These are phyloP conservation scores for Pascua guehoae DNA, from an alignment of 1,284 basidiomycete species.

Conservation along the genomic window DNA sequence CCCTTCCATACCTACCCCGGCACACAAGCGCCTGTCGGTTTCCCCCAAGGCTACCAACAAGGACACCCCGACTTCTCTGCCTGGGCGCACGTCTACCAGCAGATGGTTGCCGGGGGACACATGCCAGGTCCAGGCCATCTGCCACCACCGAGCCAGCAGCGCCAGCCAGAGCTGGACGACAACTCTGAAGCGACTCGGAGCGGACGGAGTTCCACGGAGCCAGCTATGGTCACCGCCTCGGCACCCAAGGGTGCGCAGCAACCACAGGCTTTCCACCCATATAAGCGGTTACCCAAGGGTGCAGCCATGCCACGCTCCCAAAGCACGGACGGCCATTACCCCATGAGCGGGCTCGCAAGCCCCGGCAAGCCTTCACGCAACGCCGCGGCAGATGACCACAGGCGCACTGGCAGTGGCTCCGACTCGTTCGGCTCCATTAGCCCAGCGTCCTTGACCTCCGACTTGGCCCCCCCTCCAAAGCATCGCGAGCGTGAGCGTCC, in stretches of 20 bases:
- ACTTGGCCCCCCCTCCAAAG: conserved; percentile 12
- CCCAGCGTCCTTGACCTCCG: conserved; percentile 1
- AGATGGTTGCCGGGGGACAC: conserved; percentile 39
- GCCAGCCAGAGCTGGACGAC: conserved; percentile 3
- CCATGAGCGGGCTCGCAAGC: neutral
- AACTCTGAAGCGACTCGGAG: conserved; percentile 14
- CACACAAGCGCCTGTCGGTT: conserved; percentile 6
- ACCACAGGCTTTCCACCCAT: conserved; percentile 26
- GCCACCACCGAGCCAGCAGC: conserved; percentile 17
- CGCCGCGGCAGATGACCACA: conserved; percentile 7
- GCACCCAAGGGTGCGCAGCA: neutral
- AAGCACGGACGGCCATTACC: too few relatives aligned
- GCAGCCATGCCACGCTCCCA: conserved; percentile 3
- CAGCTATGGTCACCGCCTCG: neutral
- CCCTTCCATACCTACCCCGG: conserved; percentile 22
- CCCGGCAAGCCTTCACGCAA: conserved; percentile 1
- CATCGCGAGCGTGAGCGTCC: conserved; percentile 10
- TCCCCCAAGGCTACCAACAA: conserved; percentile 31
- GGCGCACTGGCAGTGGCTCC: conserved; percentile 4
- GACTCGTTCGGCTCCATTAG: neutral
- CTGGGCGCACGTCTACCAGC: conserved; percentile 47
- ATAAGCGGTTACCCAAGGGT: conserved; percentile 24
- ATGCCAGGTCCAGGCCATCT: conserved; percentile 22
- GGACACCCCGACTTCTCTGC: conserved; percentile 42
- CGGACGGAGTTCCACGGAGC: conserved; percentile 16